phyloP scores from a whole-genome alignment of 2,329 filamentous ascomycete genomes.

The Aspergillus floridensis region DNA sequence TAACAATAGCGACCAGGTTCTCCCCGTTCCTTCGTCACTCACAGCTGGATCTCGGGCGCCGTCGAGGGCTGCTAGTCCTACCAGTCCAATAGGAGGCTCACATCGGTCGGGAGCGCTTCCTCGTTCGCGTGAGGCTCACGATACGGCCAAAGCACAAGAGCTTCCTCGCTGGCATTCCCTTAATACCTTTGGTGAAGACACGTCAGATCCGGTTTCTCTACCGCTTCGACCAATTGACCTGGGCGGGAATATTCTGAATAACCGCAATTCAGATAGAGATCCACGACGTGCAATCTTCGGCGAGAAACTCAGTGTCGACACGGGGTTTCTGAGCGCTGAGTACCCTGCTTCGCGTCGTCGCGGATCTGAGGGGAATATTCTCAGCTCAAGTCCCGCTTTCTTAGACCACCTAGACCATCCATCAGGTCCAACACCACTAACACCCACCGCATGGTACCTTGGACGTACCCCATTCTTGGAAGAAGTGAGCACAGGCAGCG shows the following conservation, averaged over 20 bases:
- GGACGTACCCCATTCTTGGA: constrained; percentile 46
- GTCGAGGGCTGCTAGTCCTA: constrained; percentile 39
- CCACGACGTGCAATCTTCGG: constrained; percentile 66
- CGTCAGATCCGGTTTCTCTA: constrained; percentile 8
- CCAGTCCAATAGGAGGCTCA: constrained; percentile 25
- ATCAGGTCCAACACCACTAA: constrained; percentile 58
- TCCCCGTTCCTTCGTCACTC: constrained; percentile 40
- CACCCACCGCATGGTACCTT: constrained; percentile 66
- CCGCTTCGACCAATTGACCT: constrained; percentile 7
- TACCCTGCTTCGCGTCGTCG: constrained; percentile 64
- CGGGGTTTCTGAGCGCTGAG: constrained; percentile 48
- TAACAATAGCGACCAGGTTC: constrained; percentile 53
- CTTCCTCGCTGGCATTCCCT: constrained; percentile 20
- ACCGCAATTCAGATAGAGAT: constrained; percentile 28
- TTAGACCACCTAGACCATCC: constrained; percentile 36
- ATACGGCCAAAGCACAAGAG: constrained; percentile 16
- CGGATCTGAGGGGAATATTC: constrained; percentile 69
- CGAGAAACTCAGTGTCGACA: constrained; percentile 64
- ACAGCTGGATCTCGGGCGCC: constrained; percentile 32
- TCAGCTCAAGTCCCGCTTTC: constrained; percentile 49
- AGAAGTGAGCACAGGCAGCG: constrained; percentile 32
- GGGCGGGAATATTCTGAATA: constrained; percentile 1
- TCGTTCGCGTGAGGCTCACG: constrained; percentile 22
- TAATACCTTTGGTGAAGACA: constrained; percentile 10
- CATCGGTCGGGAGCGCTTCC: constrained; percentile 31